Conservation (phyloP, 108 stramenopile genomes). For the Stephanodiscus triporus region DNA sequence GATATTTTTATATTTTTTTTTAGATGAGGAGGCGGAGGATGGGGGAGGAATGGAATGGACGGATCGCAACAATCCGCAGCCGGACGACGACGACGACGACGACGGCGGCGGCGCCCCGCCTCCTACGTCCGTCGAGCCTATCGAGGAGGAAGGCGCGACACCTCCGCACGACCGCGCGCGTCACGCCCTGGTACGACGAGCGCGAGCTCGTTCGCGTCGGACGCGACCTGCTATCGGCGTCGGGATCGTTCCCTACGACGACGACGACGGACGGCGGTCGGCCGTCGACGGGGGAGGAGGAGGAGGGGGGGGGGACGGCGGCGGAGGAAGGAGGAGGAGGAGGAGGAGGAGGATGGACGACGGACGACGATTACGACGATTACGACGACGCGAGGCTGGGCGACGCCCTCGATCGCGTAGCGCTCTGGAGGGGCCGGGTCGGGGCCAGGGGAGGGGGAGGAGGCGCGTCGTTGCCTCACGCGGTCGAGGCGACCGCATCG, state of each 20-base stretch:
- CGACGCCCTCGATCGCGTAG: conserved; percentile 58
- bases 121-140: conserved; percentile 14
- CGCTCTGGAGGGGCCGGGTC: conserved; percentile 65
- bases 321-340: not conserved
- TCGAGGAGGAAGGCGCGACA: conserved; percentile 32
- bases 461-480: conserved; percentile 63
- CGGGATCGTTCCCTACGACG: conserved; percentile 33
- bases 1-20: too few species aligned
- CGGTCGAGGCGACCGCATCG: conserved; percentile 69
- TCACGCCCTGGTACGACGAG: conserved; percentile 52
- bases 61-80: too few species aligned
- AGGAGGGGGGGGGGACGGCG: not conserved
- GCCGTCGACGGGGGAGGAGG: not conserved
- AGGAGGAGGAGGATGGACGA: too few species aligned
- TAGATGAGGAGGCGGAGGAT: too few species aligned
- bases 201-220: conserved; percentile 35
- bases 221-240: conserved; percentile 29
- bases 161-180: conserved; percentile 25
- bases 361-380: too few species aligned
- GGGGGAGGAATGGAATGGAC: too few species aligned
- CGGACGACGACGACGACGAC: too few species aligned
- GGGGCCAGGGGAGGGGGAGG: conserved; percentile 24
- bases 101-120: not conserved
- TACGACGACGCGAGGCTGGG: not conserved
- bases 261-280: not conserved